Percentiles rank a stretch among this genome's conserved stretches.
Evolutionary conservation across 164 flowering plant genomes (phyloP).

Genomic region (Platanus orientalis): DNA sequence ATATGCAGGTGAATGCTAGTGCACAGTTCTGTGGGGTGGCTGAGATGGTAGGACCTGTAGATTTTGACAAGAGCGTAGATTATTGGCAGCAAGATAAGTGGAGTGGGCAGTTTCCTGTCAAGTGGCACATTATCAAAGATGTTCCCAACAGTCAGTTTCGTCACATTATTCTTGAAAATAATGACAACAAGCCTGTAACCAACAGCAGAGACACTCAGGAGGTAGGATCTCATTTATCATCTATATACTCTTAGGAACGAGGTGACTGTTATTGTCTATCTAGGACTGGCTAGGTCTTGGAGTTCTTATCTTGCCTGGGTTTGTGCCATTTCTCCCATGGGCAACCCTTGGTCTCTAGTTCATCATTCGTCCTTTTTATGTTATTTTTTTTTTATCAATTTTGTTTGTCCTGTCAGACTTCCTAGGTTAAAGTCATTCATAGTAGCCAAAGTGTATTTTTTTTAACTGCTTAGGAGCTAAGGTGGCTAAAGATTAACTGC

Average conservation of each 20-base stretch:
- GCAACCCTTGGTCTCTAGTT: no score
- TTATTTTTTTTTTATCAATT: no score
- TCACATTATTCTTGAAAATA: slow-evolving; percentile 85
- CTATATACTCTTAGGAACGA: neutral
- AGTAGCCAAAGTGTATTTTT: no score
- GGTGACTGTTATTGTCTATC: no score
- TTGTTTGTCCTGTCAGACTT: no score
- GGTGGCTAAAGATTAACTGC: no score
- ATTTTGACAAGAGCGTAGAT: slow-evolving; percentile 80
- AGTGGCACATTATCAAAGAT: slow-evolving; percentile 94
- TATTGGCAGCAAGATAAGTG: slow-evolving; percentile 98
- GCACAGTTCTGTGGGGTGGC: slow-evolving; percentile 97
- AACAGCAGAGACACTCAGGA: slow-evolving; percentile 96
- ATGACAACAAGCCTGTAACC: slow-evolving; percentile 95
- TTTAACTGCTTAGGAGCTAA: no score
- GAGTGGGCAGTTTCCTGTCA: slow-evolving; percentile 93
- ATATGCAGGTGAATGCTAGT: slow-evolving; percentile 88
- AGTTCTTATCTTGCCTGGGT: no score
- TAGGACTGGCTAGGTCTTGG: no score
- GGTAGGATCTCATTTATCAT: slow-evolving; percentile 34
- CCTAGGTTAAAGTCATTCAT: no score
- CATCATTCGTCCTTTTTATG: no score
- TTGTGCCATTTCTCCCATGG: no score
- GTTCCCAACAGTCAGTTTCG: slow-evolving; percentile 86
- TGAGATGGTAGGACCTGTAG: slow-evolving; percentile 93